Evolutionary conservation across 257 asterid genomes (phyloP), one percentile per base, ranked within the genome.

Genomic region (Nicotiana benthamiana): DNA sequence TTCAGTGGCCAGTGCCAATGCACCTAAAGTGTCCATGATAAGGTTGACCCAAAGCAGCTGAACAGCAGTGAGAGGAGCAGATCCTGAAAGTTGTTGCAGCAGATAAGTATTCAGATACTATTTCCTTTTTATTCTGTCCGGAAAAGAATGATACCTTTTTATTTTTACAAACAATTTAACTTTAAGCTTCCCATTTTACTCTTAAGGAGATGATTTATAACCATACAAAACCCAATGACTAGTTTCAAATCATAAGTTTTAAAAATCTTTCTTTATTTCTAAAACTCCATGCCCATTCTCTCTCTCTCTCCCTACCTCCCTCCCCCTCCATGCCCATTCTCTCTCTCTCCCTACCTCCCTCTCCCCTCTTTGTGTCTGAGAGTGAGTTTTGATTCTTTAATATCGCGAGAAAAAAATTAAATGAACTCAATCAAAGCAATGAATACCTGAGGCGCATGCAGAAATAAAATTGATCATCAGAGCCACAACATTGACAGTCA

Each of bases 21-120:
- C 99, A 65, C 99, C 99, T 81, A 96, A 85, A 60, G 99, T 96
- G 87, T 96, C 99, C 99, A 96, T 96, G 53, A 96, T 96, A 80
- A 96, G 89, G 93, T 96, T 96, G 83, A 96, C 98, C 98, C 99
- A 96, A 2, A 96, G 97, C 92, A 96, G 85, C 85, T 96, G 99
- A 53, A 96, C 98, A 9, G 97, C 97, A 7, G 99, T 96, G 77
- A 96, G 97, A 68, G 99, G 99, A 77, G 98, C 99, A 18, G 98
- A 90, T 74, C 99, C 98, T 96, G 93, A 68, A 81, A 80, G 32
- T 17, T 20, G 22, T 52, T 77, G 24, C 36, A 51, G 64, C 46
- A 83, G 30, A 56, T 67, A 59, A 61, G 1, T 46, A 24, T 40
- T 68, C 48, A 40, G 48, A 40, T 40, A 40, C 48, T 40, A 9